Base-by-base conservation (phyloP, 176 grass and related monocot genomes). In the Eragrostis curvula region DNA sequence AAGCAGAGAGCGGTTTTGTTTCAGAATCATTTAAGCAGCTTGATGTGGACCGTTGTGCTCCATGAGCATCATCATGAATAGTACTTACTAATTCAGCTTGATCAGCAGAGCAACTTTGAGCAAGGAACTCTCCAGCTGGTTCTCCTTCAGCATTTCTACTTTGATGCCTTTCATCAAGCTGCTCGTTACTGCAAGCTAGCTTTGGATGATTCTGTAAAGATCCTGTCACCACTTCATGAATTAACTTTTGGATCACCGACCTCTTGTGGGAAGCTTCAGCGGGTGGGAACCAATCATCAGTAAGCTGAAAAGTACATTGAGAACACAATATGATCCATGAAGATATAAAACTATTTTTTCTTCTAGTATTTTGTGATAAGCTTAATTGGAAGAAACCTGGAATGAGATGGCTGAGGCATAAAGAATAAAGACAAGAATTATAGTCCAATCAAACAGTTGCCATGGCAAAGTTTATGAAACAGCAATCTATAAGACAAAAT, bases 211-310 rank as follows among this genome's bases (percentile, higher is more conserved):
- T 75, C 61, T 88, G 71, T 75, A 71, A 76, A 49, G 76, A 56
- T 60, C 80, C 77, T 32, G 64, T 62, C 39, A 99, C 80, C 63
- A 94, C 41, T 45, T 83, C 73, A 48, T 85, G 87, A 67, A 99
- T 99, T 73, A 99, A 84, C 77, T 93, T 94, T 46, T 87, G 52
- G 75, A 99, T 87, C 55, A 90, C 12, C 23, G 91, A 88, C 57
- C 97, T 89, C 89, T 99, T 99, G n/a, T 94, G 45, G 83, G 91
- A 99, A 86, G 93, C 97, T 85, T 96, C 93, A 78, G 83, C 77
- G 29, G 97, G 89, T 62, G 83, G 66, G 89, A 99, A 99, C 97
- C 97, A 99, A 68, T 90, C 78, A 52, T 79, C 83, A 78, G 79
- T 88, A 49, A 99, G 88, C 97, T 99, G 90, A 58, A 86, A 87